These are phyloP conservation scores for Boletus sp. DNA, from an alignment of 768 basidiomycete genomes.

Conservation along the genomic window DNA sequence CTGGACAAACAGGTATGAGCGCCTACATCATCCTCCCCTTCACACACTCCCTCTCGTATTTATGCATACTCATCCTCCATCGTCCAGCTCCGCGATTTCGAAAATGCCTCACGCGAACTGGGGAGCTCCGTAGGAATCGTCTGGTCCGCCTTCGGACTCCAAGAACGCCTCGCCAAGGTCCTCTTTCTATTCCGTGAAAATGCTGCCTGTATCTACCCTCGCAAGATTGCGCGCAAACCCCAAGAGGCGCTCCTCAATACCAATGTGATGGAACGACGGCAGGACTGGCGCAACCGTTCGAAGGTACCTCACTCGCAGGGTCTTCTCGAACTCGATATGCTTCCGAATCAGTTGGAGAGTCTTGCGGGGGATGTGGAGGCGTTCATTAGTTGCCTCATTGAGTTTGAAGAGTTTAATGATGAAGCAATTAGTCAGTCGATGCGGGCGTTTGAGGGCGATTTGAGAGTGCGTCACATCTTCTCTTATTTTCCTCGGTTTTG, in stretches of 20 bases:
- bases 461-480: constrained; percentile 34
- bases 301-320: constrained; percentile 37
- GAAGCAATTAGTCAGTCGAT: constrained; percentile 49
- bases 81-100: constrained; percentile 50
- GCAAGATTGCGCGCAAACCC: constrained; percentile 39
- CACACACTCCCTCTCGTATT: neutral
- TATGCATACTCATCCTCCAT: neutral
- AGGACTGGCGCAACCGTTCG: constrained; percentile 34
- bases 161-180: constrained; percentile 48
- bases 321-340: constrained; percentile 44
- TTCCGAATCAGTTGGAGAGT: constrained; percentile 44
- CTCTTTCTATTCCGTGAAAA: constrained; percentile 53
- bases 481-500: neutral
- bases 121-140: constrained; percentile 56
- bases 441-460: constrained; percentile 44
- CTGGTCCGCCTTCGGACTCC: constrained; percentile 48
- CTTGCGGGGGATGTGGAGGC: constrained; percentile 47
- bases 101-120: constrained; percentile 51
- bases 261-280: constrained; percentile 29
- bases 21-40: neutral
- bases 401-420: constrained; percentile 55
- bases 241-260: constrained; percentile 35
- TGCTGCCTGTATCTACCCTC: constrained; percentile 50
- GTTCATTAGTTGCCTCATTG: constrained; percentile 48
- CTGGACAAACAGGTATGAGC: constrained; percentile 45